Percentiles rank a stretch among this genome's conserved stretches.
phyloP scores from a whole-genome alignment of 1,139 yeast genomes.

The Suhomyces yuchorum region DNA sequence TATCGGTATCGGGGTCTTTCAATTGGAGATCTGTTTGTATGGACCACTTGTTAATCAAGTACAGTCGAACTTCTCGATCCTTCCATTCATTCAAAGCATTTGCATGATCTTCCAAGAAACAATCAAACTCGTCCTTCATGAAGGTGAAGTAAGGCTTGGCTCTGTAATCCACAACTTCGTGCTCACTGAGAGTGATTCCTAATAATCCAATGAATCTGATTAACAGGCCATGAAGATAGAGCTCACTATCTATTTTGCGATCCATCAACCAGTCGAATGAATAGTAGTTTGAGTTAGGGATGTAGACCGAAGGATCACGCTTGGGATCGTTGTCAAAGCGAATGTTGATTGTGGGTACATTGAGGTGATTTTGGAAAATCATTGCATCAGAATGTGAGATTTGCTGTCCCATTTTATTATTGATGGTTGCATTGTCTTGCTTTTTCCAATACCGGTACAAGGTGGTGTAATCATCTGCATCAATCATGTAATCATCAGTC shows the following conservation, averaged over 20 bases:
- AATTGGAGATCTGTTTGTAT: conserved; percentile 25
- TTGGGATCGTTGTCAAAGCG: conserved; percentile 36
- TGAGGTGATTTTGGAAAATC: conserved; percentile 37
- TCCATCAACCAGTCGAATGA: conserved; percentile 37
- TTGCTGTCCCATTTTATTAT: conserved; percentile 34
- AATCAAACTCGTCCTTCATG: conserved; percentile 23
- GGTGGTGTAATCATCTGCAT: conserved; percentile 29
- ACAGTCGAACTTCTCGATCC: conserved; percentile 23
- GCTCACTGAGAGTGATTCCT: conserved; percentile 42
- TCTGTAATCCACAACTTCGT: conserved; percentile 42
- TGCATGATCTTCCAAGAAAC: conserved; percentile 19
- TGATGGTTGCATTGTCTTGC: conserved; percentile 37
- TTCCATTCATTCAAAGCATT: conserved; percentile 26
- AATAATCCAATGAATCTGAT: conserved; percentile 43
- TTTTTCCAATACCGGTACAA: conserved; percentile 40
- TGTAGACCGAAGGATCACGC: conserved; percentile 31
- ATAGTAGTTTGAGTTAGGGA: conserved; percentile 43
- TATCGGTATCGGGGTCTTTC: conserved; percentile 16
- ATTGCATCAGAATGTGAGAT: conserved; percentile 32
- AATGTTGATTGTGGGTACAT: conserved; percentile 38
- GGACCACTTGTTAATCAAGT: conserved; percentile 24
- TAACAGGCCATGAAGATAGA: conserved; percentile 40
- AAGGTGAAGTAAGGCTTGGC: conserved; percentile 27
- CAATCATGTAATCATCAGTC: conserved; percentile 15
- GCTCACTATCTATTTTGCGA: conserved; percentile 31